Base-by-base conservation (phyloP, 768 basidiomycete genomes). In the Auriscalpium vulgare region DNA sequence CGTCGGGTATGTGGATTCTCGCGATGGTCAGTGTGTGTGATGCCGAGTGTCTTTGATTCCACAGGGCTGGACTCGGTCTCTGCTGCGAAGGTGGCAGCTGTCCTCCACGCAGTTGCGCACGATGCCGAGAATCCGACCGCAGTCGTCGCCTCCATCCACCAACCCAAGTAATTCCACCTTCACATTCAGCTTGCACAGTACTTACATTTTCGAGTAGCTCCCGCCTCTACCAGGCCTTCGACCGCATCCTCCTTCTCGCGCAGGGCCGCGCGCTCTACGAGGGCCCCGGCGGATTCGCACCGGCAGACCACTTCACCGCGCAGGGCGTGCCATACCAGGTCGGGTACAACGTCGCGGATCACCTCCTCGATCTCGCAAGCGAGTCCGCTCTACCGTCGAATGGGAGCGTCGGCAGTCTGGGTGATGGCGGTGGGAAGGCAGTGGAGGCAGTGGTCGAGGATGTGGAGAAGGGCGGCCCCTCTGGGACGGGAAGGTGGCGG, bases 291-390 rank as follows among this genome's bases (percentile, higher is more conserved):
- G 79, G 80, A 1, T 79, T 85, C 54, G 76, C 78, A 0, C 91
- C 93, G 0, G 80, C 78, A 0, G 78, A 81, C 10, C 77, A 88
- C 66, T 89, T 95, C 65, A 74, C 80, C 1, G 52, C 58, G 9
- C 65, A 57, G 10, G 67, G 65, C 55, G 68, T 65, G 60, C 71
- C 78, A 10, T 91, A 84, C 64, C 86, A 81, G 8, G 76, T 83
- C 50, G 92, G 91, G 0, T 94, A 95, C 72, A 97, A 97, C 63
- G 80, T 95, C 16, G 93, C 95, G 0, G 95, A 97, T 67, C 90
- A 95, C 64, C 78, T 97, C 10, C 76, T 97, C 19, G 94, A 97
- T 61, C 78, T 97, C 51, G 93, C 93, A 1, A 86, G 82, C 63
- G 81, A 82, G 50, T 79, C 82, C 13, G 71, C 76, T 8, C 69